Conservation (phyloP, 1,284 basidiomycete species). For the Leccinum pachyderme region DNA sequence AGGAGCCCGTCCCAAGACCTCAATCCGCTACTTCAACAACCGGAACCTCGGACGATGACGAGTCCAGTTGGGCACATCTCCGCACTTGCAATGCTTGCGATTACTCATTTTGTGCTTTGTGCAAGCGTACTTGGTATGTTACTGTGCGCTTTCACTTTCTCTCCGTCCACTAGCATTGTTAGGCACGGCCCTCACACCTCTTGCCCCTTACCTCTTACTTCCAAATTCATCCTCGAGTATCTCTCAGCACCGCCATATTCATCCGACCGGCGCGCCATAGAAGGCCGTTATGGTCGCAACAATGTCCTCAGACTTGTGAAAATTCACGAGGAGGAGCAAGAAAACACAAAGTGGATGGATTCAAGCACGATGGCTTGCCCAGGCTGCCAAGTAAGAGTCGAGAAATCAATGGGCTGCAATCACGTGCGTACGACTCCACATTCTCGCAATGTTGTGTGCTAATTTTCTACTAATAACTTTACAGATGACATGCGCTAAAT, state of each 20-base stretch:
- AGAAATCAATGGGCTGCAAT: conserved; percentile 75
- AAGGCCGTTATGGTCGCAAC: conserved; percentile 58
- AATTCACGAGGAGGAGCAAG: conserved; percentile 62
- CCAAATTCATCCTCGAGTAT: conserved; percentile 62
- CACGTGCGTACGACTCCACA: conserved; percentile 49
- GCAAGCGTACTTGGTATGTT: conserved; percentile 66
- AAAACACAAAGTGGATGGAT: conserved; percentile 64
- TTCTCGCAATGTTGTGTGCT: neutral
- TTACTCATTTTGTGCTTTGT: conserved; percentile 74
- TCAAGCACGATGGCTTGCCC: conserved; percentile 67
- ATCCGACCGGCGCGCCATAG: conserved; percentile 45
- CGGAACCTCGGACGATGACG: conserved; percentile 40
- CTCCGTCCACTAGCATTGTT: conserved; percentile 2
- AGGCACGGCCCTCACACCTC: conserved; percentile 74
- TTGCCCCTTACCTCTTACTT: conserved; percentile 63
- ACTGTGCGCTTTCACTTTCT: neutral
- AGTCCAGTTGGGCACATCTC: conserved; percentile 63
- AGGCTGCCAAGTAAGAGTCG: conserved; percentile 63
- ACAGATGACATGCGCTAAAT: conserved; percentile 74
- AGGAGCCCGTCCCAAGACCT: conserved; percentile 62
- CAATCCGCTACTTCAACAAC: conserved; percentile 35
- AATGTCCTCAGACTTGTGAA: conserved; percentile 57
- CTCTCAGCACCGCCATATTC: conserved; percentile 52
- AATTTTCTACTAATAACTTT: neutral
- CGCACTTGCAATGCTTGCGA: conserved; percentile 65